phyloP scores from a whole-genome alignment of 2,329 filamentous ascomycete species.

The Colletotrichum sp. region DNA sequence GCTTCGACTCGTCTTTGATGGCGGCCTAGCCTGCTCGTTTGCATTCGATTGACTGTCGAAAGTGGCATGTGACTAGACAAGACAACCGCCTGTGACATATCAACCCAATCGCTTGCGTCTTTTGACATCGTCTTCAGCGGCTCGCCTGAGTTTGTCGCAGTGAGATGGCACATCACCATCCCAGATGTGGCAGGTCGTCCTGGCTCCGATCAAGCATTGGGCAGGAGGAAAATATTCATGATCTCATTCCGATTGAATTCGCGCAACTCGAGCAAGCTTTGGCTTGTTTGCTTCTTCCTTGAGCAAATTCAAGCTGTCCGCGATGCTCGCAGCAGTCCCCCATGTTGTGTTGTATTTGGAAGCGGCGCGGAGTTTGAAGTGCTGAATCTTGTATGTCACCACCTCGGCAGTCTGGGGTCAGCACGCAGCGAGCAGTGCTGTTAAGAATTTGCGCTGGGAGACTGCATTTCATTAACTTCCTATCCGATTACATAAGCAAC shows the following conservation, averaged over 20 bases:
- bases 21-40: not conserved
- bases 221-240: not conserved
- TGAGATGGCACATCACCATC: not conserved
- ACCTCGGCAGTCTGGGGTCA: not conserved
- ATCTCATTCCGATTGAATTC: not conserved
- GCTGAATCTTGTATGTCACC: not conserved
- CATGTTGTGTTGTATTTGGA: not conserved
- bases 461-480: not conserved
- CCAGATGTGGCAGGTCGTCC: not conserved
- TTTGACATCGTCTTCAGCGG: not conserved
- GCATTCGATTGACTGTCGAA: not conserved
- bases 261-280: not conserved
- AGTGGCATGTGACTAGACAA: not conserved
- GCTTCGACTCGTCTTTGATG: not conserved
- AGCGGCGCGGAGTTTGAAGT: not conserved
- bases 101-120: not conserved
- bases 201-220: not conserved
- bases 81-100: not conserved
- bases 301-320: not conserved
- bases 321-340: not conserved
- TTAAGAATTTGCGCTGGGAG: not conserved
- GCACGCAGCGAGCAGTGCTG: not conserved
- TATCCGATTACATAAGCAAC: not conserved
- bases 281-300: not conserved
- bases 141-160: not conserved